Percentiles rank a stretch among this genome's conserved stretches.
Conservation (phyloP, 257 asterid genomes). For the Verbascum thapsus region DNA sequence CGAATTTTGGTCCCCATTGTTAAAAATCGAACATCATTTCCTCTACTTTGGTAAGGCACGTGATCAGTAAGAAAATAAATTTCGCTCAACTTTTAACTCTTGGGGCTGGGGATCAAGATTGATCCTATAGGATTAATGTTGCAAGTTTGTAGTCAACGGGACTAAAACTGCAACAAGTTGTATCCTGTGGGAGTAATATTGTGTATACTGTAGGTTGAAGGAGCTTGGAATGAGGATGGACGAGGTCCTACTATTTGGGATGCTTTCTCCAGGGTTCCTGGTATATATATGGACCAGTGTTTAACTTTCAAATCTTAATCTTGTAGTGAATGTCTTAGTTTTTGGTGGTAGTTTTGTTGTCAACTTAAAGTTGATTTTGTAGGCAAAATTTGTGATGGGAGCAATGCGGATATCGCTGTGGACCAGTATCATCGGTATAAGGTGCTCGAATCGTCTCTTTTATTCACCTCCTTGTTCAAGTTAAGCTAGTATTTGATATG, state of each 20-base stretch:
- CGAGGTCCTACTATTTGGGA: conserved; percentile 63
- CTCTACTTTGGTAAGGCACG: no score
- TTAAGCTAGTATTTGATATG: conserved; percentile 9
- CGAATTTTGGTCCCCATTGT: no score
- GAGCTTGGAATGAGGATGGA: conserved; percentile 50
- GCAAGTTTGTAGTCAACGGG: no score
- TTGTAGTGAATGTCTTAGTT: background rate
- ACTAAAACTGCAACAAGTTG: no score
- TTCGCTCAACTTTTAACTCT: no score
- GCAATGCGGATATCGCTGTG: conserved; percentile 54
- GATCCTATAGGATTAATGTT: no score
- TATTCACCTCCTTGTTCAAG: conserved; percentile 3
- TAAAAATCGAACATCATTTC: no score
- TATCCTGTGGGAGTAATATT: no score
- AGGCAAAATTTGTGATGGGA: conserved; percentile 58
- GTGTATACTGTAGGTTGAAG: conserved; percentile 47
- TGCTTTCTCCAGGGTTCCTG: conserved; percentile 48
- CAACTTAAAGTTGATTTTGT: conserved; percentile 19
- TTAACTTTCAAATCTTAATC: background rate
- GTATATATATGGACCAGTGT: conserved; percentile 25
- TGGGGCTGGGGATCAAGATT: no score
- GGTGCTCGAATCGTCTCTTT: conserved; percentile 36
- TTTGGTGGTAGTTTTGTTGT: conserved; percentile 5
- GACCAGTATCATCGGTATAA: conserved; percentile 60
- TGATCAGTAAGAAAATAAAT: no score